Evolutionary conservation across 2,329 filamentous ascomycete species (phyloP).

Genomic region (Aureobasidium sp.): DNA sequence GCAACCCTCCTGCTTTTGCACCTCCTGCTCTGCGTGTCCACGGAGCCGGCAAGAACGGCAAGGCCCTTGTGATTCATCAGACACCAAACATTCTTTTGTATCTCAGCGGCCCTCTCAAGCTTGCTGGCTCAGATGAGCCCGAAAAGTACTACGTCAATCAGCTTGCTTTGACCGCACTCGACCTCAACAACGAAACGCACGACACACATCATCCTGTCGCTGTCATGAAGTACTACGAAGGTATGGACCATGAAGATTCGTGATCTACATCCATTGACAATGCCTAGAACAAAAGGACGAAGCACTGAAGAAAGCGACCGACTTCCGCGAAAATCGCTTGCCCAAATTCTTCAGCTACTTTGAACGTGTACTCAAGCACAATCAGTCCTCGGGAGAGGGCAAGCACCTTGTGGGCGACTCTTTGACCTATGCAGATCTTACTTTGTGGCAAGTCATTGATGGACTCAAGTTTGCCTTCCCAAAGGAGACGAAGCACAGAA

Average conservation of each 20-base stretch:
- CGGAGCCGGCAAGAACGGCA: slow-evolving; percentile 46
- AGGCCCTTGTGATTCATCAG: slow-evolving; percentile 56
- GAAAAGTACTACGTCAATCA: slow-evolving; percentile 55
- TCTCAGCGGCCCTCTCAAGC: slow-evolving; percentile 53
- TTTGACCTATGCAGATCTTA: slow-evolving; percentile 66
- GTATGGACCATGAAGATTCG: not conserved
- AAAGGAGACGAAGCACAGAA: slow-evolving; percentile 53
- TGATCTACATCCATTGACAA: not conserved
- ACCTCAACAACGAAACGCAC: slow-evolving; percentile 65
- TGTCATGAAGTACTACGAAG: slow-evolving; percentile 55
- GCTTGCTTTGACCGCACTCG: slow-evolving; percentile 62
- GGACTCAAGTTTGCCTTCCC: slow-evolving; percentile 60
- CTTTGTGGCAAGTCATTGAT: slow-evolving; percentile 60
- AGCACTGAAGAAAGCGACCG: slow-evolving; percentile 48
- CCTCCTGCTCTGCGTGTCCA: slow-evolving; percentile 56
- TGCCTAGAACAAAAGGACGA: slow-evolving; percentile 60
- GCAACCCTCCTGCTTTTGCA: slow-evolving; percentile 59
- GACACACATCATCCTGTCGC: slow-evolving; percentile 70
- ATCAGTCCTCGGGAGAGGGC: slow-evolving; percentile 49
- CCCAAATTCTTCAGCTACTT: slow-evolving; percentile 70
- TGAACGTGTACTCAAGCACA: slow-evolving; percentile 55
- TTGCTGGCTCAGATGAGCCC: slow-evolving; percentile 44
- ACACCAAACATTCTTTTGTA: slow-evolving; percentile 68
- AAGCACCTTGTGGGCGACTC: slow-evolving; percentile 59
- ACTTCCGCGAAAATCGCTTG: slow-evolving; percentile 55